These are phyloP conservation scores for Pichia occidentalis DNA, from an alignment of 805 yeast genomes.

Conservation along the genomic window DNA sequence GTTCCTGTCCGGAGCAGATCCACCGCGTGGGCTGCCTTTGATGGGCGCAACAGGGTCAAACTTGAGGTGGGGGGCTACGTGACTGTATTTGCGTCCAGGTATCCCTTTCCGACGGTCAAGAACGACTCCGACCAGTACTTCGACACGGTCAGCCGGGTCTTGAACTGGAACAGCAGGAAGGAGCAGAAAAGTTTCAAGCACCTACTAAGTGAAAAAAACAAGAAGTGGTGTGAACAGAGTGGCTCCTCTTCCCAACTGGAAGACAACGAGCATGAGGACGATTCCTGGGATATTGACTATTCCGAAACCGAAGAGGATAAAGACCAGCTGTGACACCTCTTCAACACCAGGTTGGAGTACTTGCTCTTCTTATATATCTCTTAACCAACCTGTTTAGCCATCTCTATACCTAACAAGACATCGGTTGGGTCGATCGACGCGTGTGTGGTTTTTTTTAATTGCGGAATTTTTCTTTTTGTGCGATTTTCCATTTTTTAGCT, in stretches of 20 bases:
- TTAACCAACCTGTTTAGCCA: too few species aligned
- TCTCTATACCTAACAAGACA: too few species aligned
- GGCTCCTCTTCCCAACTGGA: constrained; percentile 12
- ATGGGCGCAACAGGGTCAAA: constrained; percentile 85
- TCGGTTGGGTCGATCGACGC: too few species aligned
- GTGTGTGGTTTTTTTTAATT: too few species aligned
- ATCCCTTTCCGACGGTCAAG: constrained; percentile 89
- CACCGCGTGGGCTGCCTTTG: constrained; percentile 96
- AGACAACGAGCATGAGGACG: constrained; percentile 5
- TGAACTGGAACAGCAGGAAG: constrained; percentile 92
- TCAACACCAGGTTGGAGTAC: too few species aligned
- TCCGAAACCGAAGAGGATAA: constrained; percentile 21
- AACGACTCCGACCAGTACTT: constrained; percentile 69
- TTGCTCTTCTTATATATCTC: too few species aligned
- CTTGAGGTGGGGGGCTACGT: constrained; percentile 78
- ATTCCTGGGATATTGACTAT: constrained; percentile 30
- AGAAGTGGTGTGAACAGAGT: constrained; percentile 27
- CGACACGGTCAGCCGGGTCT: constrained; percentile 75
- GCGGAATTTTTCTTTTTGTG: too few species aligned
- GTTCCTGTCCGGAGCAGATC: constrained; percentile 75
- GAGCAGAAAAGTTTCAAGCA: constrained; percentile 76
- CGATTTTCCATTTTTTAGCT: too few species aligned
- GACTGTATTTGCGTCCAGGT: constrained; percentile 76
- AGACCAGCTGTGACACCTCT: not conserved
- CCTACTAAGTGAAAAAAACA: constrained; percentile 50